phyloP scores from a whole-genome alignment of 768 basidiomycete species.

The Lentinula sp. region DNA sequence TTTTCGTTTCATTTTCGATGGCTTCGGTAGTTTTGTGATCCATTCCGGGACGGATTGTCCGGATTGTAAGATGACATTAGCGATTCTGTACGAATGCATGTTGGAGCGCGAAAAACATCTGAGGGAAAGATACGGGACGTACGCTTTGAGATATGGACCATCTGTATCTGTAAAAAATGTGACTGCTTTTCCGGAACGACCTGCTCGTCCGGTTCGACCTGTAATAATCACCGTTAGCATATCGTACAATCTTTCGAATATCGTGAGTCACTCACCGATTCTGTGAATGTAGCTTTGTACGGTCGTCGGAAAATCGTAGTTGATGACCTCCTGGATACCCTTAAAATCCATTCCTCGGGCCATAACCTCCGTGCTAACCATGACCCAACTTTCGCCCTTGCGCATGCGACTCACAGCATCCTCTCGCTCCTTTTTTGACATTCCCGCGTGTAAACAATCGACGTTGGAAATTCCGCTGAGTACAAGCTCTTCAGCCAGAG shows the following conservation, averaged over 20 bases:
- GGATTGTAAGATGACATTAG: constrained; percentile 91
- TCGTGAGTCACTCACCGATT: constrained; percentile 52
- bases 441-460: constrained; percentile 86
- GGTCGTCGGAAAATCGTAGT: constrained; percentile 94
- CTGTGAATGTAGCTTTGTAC: constrained; percentile 96
- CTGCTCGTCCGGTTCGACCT: constrained; percentile 95
- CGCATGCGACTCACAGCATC: constrained; percentile 83
- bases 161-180: constrained; percentile 97
- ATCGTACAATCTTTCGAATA: not conserved
- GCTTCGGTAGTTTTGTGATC: constrained; percentile 92
- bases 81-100: constrained; percentile 51
- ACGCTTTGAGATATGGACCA: constrained; percentile 87
- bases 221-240: constrained; percentile 6
- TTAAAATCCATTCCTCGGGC: constrained; percentile 98
- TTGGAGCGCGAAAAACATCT: not conserved
- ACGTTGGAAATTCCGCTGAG: constrained; percentile 76
- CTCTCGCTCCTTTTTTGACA: constrained; percentile 84
- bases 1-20: constrained; percentile 81
- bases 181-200: constrained; percentile 85
- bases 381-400: constrained; percentile 86
- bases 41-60: constrained; percentile 90
- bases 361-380: constrained; percentile 97
- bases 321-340: constrained; percentile 89
- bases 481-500: constrained; percentile 75
- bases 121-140: constrained; percentile 17